Percentiles rank a stretch among this genome's conserved stretches.
phyloP scores from a whole-genome alignment of 2,329 filamentous ascomycete genomes.

The Colletotrichum graminicola region DNA sequence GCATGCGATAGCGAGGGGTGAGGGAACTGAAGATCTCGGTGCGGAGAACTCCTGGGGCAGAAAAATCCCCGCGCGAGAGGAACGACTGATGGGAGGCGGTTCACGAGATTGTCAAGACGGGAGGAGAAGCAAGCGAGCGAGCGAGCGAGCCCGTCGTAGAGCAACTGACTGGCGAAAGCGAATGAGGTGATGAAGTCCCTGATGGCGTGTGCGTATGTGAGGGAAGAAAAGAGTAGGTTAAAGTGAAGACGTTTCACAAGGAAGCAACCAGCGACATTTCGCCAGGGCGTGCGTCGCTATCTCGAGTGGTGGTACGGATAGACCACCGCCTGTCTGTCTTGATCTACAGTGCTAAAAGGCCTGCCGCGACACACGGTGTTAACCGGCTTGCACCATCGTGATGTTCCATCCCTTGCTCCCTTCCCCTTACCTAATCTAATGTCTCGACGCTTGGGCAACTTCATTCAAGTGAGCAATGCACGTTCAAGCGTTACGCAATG shows the following conservation, averaged over 20 bases:
- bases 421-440: slow-evolving; percentile 11
- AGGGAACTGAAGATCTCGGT: not conserved
- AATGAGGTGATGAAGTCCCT: slow-evolving; percentile 6
- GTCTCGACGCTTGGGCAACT: not conserved
- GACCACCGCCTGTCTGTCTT: not conserved
- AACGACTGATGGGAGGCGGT: not conserved
- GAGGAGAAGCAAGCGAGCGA: not conserved
- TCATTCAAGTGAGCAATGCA: not conserved
- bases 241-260: slow-evolving; percentile 18
- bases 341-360: not conserved
- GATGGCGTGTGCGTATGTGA: not conserved
- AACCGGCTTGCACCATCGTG: not conserved
- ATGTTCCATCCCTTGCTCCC: not conserved
- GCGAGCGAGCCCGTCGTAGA: not conserved
- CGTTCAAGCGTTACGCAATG: not conserved
- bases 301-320: slow-evolving; percentile 6
- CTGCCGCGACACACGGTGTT: not conserved
- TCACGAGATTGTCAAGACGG: not conserved
- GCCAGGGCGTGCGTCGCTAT: not conserved
- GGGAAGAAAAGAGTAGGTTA: slow-evolving; percentile 1
- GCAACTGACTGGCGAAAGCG: not conserved
- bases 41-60: slow-evolving; percentile 28
- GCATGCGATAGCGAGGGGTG: slow-evolving; percentile 22
- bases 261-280: slow-evolving; percentile 7
- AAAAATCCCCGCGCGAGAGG: not conserved